Percentiles rank a stretch among this genome's conserved stretches.
Conservation (phyloP, 139 green algal genomes). For the Chlamydomonas eustigma region DNA sequence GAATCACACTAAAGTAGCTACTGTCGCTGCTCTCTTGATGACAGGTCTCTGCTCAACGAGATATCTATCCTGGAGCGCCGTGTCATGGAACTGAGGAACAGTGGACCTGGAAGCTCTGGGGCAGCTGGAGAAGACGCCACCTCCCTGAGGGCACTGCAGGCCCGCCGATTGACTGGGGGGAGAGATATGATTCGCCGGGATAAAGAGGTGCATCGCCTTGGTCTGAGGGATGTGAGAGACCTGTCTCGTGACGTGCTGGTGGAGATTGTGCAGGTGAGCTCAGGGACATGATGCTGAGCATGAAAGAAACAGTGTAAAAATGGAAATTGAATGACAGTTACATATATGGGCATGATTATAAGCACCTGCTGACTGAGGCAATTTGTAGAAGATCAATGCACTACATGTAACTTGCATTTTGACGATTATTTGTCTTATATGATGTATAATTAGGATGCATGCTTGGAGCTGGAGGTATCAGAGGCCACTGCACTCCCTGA, state of each 20-base stretch:
- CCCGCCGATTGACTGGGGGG: not conserved
- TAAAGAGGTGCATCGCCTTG: conserved; percentile 55
- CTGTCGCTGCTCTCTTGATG: not conserved
- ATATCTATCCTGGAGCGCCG: conserved; percentile 63
- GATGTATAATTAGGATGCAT: conserved; percentile 68
- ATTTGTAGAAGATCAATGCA: too few relatives aligned
- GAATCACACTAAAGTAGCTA: too few relatives aligned
- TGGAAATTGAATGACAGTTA: too few relatives aligned
- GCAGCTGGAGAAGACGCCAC: not conserved
- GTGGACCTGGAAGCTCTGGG: too few relatives aligned
- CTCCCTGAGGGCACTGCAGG: not conserved
- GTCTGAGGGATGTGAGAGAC: conserved; percentile 52
- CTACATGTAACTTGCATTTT: too few relatives aligned
- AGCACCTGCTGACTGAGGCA: too few relatives aligned
- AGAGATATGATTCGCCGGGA: conserved; percentile 56
- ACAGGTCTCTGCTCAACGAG: conserved; percentile 49
- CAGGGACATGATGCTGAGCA: too few relatives aligned
- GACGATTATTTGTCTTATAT: too few relatives aligned
- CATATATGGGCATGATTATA: too few relatives aligned
- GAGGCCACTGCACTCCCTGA: conserved; percentile 50
- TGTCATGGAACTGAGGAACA: conserved; percentile 16
- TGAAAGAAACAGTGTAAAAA: too few relatives aligned
- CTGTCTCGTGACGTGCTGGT: conserved; percentile 54
- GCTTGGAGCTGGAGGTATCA: conserved; percentile 62
- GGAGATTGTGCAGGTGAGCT: conserved; percentile 60